A percentile compares a stretch with the other conserved stretches of the same genome.
Conservation (phyloP, 164 flowering plant species). For the Warburgia ugandensis region DNA sequence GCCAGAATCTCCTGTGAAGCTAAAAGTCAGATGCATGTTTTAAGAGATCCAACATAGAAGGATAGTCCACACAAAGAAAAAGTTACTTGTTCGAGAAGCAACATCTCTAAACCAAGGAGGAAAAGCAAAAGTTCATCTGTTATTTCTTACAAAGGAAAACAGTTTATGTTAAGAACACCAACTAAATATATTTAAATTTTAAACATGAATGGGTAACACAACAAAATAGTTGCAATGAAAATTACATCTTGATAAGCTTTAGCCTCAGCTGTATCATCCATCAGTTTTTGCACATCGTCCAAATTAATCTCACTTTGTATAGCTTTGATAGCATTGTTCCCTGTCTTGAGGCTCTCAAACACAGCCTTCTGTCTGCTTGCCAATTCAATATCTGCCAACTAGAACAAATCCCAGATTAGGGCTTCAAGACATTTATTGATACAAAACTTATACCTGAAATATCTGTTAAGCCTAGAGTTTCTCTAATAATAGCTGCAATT, state of each 20-base stretch:
- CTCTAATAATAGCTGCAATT: neutral
- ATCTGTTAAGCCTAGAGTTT: too few species aligned
- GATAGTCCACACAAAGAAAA: too few species aligned
- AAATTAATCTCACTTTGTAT: conserved; percentile 86
- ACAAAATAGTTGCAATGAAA: conserved; percentile 6
- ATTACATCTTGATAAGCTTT: conserved; percentile 96
- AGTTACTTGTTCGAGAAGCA: too few species aligned
- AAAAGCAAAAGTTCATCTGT: too few species aligned
- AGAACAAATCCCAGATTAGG: conserved; percentile 23
- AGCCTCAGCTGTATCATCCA: conserved; percentile 95
- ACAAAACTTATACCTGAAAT: too few species aligned
- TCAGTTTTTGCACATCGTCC: conserved; percentile 89
- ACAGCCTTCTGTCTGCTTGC: conserved; percentile 94
- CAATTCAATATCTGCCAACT: conserved; percentile 94
- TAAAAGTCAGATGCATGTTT: too few species aligned
- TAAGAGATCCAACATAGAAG: too few species aligned
- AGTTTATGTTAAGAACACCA: too few species aligned
- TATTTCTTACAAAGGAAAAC: too few species aligned
- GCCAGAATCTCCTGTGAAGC: too few species aligned
- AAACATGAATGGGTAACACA: neutral
- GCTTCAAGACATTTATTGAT: too few species aligned
- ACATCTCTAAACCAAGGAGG: too few species aligned
- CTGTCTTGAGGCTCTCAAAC: conserved; percentile 83
- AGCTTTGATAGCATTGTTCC: conserved; percentile 77
- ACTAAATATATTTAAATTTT: neutral